Evolutionary conservation across 2,329 filamentous ascomycete genomes (phyloP).

Genomic region (Hymenotorrendiella dingleyae): DNA sequence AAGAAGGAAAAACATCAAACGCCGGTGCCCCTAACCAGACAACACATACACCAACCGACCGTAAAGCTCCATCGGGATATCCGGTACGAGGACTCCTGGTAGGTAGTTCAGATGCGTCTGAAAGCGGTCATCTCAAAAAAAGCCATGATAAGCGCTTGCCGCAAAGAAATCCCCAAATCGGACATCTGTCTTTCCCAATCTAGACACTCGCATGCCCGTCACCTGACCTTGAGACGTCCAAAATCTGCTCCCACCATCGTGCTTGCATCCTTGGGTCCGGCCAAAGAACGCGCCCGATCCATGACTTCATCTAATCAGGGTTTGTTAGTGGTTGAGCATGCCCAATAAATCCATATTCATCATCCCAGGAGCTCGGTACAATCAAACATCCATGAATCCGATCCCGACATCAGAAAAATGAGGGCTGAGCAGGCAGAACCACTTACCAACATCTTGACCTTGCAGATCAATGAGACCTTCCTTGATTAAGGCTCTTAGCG

Average conservation of each 20-base stretch:
- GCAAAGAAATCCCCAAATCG: not conserved
- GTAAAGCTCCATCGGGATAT: not conserved
- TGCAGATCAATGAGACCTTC: constrained; percentile 14
- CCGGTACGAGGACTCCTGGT: no score
- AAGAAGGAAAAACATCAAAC: not conserved
- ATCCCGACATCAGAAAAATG: no score
- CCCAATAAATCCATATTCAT: not conserved
- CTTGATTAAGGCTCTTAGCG: constrained; percentile 12
- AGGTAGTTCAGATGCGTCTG: no score
- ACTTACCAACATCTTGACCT: constrained; percentile 13
- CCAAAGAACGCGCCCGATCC: constrained; percentile 14
- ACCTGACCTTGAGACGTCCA: constrained; percentile 17
- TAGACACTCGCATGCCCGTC: not conserved
- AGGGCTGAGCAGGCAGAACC: not conserved
- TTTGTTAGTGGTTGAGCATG: constrained; percentile 4
- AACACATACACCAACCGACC: not conserved
- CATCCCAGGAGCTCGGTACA: not conserved
- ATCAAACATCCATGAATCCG: not conserved
- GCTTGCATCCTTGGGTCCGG: constrained; percentile 21
- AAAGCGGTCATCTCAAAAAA: no score
- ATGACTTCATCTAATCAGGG: constrained; percentile 16
- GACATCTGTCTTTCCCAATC: not conserved
- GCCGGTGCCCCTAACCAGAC: not conserved
- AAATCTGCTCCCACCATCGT: constrained; percentile 22
- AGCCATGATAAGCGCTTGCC: no score